phyloP scores from a whole-genome alignment of 176 grass and related monocot species.

The Bolboschoenus planiculmis region DNA sequence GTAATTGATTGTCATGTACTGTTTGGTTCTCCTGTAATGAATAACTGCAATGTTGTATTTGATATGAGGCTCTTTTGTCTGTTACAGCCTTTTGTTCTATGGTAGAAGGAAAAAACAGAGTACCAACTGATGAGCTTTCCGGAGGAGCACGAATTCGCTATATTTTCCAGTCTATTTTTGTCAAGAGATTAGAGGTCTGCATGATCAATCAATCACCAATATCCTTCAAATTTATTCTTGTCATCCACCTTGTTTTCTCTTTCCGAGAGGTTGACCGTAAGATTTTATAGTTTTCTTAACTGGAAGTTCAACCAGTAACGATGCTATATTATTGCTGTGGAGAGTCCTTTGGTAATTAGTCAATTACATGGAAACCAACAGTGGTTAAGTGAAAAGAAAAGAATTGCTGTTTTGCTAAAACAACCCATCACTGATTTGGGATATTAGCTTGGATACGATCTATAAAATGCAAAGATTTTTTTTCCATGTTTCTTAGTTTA shows the following conservation, averaged over 20 bases:
- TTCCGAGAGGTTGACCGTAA: not conserved
- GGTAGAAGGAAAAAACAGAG: constrained; percentile 87
- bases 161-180: constrained; percentile 99
- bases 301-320: not conserved
- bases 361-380: not conserved
- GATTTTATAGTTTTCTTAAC: not conserved
- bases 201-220: constrained; percentile 1
- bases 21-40: not conserved
- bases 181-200: constrained; percentile 80
- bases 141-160: constrained; percentile 95
- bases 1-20: not conserved
- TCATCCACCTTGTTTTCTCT: not conserved
- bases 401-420: not conserved
- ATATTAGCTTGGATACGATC: not conserved
- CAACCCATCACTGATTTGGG: not conserved
- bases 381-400: not conserved
- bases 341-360: not conserved
- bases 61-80: constrained; percentile 19
- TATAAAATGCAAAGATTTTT: not conserved
- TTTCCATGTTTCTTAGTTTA: not conserved
- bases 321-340: not conserved
- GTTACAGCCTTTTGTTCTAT: constrained; percentile 82
- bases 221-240: constrained; percentile 8
- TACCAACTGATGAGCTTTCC: constrained; percentile 82
- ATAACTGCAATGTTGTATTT: not conserved